Evolutionary conservation across 1,139 yeast species (phyloP), one percentile per base, ranked within the genome.

Genomic region (Geotrichum citri-aurantii): DNA sequence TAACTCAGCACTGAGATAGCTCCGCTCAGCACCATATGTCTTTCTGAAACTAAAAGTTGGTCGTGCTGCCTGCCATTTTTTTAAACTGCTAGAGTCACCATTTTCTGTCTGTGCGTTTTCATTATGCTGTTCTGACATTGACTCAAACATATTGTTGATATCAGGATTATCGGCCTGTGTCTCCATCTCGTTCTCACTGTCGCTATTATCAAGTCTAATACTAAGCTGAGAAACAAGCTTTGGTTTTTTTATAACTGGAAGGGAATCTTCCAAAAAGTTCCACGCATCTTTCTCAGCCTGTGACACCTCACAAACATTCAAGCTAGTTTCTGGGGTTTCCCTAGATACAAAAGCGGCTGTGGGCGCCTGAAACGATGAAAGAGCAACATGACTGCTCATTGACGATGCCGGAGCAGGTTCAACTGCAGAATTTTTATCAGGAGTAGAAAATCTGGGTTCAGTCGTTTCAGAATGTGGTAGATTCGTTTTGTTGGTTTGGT

Each of bases 261-360:
- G 52, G 14, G 50, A 48, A 10, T 51, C 52, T n/a, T 58, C 55
- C 24, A 58, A 44, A 48, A 58, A 58, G 23, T 54, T 51, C 60
- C 60, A 58, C 11, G 55, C 33, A 33, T 58, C 58, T 40, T 48
- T 54, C 26, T 58, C 60, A 17, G 57, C 55, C 51, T 54, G 57
- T 3, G 58, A 44, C 26, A 57, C 52, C n/a, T 40, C 27, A 8
- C 50, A 48, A 11, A 57, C 46, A 44, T 50, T 50, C 6, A 53
- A 24, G 14, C 47, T 50, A 24, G 59, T n/a, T 23, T 50, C 48
- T 37, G 54, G 54, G 19, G 54, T 50, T 31, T 26, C 44, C 44
- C 44, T n/a, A n/a, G 44, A 37, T 12, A 37, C 7, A 14, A 7
- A 17, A n/a, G 10, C 10, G 17, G 8, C 23, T 8, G 19, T 19